A percentile compares a stretch with the other conserved stretches of the same genome.
These are phyloP conservation scores for Alternaria longipes DNA, from an alignment of 2,329 filamentous ascomycete species.

Conservation along the genomic window DNA sequence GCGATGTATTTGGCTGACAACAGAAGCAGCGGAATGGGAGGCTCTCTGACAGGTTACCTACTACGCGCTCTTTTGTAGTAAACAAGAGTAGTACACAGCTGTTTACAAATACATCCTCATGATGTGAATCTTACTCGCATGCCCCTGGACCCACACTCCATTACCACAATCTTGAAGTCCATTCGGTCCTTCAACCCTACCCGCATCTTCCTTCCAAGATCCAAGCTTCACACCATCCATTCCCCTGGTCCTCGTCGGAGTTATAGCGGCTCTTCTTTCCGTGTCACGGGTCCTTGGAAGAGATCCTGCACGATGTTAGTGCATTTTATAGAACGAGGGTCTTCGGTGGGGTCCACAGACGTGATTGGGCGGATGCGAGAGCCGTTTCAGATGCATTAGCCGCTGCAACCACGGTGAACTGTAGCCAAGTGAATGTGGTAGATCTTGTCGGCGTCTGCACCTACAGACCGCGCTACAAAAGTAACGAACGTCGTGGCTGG, in stretches of 20 bases:
- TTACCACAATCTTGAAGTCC: background rate
- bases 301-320: conserved; percentile 16
- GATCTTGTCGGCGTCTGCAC: conserved; percentile 6
- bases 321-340: conserved; percentile 11
- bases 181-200: conserved; percentile 5
- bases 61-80: background rate
- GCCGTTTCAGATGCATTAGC: conserved; percentile 1
- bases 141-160: background rate
- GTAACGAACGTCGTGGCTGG: conserved; percentile 3
- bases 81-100: background rate
- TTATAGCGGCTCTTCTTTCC: conserved; percentile 6
- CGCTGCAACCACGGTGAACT: conserved; percentile 4
- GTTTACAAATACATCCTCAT: background rate
- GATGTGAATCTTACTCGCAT: background rate
- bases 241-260: background rate
- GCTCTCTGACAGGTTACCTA: background rate
- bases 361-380: conserved; percentile 1
- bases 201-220: background rate
- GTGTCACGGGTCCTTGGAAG: conserved; percentile 6
- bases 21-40: background rate
- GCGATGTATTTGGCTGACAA: background rate
- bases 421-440: conserved; percentile 5
- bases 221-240: background rate
- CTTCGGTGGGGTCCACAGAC: background rate
- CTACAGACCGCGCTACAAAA: conserved; percentile 2